phyloP scores from a whole-genome alignment of 768 basidiomycete species.

The Rhizopogon vulgaris region DNA sequence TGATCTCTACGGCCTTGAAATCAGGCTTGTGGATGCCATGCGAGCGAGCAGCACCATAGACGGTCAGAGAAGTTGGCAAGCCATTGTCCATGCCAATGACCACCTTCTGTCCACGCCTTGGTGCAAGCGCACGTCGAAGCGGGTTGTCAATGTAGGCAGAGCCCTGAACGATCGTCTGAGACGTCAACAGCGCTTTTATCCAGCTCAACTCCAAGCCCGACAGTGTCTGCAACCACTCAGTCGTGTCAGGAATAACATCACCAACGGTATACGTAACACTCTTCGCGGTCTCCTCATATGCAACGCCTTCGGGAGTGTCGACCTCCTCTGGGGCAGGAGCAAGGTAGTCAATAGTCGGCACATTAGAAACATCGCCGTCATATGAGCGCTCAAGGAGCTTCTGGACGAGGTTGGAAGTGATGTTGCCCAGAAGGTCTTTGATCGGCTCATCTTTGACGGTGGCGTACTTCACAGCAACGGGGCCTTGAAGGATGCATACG shows the following conservation, averaged over 20 bases:
- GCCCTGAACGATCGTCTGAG: constrained; percentile 83
- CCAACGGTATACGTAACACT: constrained; percentile 48
- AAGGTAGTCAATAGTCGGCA: constrained; percentile 86
- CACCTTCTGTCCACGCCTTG: constrained; percentile 74
- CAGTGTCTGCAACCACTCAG: constrained; percentile 78
- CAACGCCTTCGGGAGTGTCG: constrained; percentile 35
- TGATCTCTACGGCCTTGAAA: constrained; percentile 82
- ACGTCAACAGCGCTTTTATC: constrained; percentile 80
- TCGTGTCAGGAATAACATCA: constrained; percentile 47
- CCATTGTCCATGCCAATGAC: constrained; percentile 48
- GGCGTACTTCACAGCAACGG: constrained; percentile 88
- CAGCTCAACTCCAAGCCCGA: constrained; percentile 80
- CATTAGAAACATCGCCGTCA: constrained; percentile 59
- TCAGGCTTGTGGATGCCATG: constrained; percentile 61
- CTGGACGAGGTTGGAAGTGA: constrained; percentile 70
- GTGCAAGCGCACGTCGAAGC: constrained; percentile 77
- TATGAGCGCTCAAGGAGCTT: constrained; percentile 79
- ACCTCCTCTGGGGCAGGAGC: constrained; percentile 41
- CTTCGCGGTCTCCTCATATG: constrained; percentile 35
- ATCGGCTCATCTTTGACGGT: constrained; percentile 90
- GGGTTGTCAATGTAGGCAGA: constrained; percentile 84
- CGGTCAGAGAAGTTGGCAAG: constrained; percentile 48
- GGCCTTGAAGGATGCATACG: constrained; percentile 96
- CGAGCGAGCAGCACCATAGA: constrained; percentile 79
- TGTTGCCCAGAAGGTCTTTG: constrained; percentile 84